phyloP scores from a whole-genome alignment of 176 grass and related monocot species.

The Hsuehochloa calcarea region DNA sequence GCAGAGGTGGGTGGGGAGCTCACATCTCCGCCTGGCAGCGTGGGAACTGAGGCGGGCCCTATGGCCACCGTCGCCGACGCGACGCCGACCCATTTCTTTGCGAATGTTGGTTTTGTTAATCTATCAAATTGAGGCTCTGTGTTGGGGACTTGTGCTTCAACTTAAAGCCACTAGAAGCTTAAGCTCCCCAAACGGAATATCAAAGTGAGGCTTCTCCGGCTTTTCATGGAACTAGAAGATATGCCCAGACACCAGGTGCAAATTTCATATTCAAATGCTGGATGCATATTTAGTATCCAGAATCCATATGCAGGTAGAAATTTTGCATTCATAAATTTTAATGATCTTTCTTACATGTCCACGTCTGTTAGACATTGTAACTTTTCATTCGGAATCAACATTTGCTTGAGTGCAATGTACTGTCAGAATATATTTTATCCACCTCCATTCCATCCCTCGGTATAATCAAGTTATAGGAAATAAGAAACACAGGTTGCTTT shows the following conservation, averaged over 20 bases:
- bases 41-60: neutral
- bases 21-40: neutral
- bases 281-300: neutral
- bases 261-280: neutral
- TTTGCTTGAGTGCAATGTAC: neutral
- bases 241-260: neutral
- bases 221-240: neutral
- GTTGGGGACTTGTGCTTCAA: too few relatives aligned
- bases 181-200: too few relatives aligned
- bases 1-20: neutral
- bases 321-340: neutral
- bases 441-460: neutral
- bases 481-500: neutral
- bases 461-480: neutral
- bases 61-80: too few relatives aligned
- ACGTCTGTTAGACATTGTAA: neutral
- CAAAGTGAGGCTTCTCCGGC: too few relatives aligned
- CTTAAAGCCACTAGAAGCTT: too few relatives aligned
- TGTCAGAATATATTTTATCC: neutral
- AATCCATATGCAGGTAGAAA: neutral
- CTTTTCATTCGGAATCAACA: neutral
- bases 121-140: too few relatives aligned
- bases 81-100: too few relatives aligned
- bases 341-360: neutral
- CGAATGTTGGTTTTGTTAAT: too few relatives aligned